These are phyloP conservation scores for Termitomyces sp. DNA, from an alignment of 768 basidiomycete species.

Conservation along the genomic window DNA sequence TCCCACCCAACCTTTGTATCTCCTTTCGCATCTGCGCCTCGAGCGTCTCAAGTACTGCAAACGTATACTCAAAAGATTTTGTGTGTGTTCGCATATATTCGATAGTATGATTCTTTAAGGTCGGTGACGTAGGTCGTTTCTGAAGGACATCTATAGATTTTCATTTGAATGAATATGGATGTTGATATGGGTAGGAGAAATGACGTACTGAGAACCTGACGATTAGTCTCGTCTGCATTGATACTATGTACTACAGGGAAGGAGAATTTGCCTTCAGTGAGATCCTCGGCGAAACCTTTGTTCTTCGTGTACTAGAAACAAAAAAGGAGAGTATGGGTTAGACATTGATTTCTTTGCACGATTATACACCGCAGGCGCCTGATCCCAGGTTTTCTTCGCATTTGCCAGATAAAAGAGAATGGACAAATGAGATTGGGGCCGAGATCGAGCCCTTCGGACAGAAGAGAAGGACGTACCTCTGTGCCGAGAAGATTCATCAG, in stretches of 20 bases:
- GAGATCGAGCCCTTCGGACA: neutral
- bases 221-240: slow-evolving; percentile 70
- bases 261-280: slow-evolving; percentile 96
- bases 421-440: neutral
- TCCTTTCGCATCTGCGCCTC: slow-evolving; percentile 68
- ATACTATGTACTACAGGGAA: slow-evolving; percentile 94
- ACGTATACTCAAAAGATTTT: slow-evolving; percentile 85
- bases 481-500: slow-evolving; percentile 91
- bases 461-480: slow-evolving; percentile 46
- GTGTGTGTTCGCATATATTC: slow-evolving; percentile 74
- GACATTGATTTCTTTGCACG: neutral
- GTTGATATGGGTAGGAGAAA: neutral
- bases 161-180: neutral
- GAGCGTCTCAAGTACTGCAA: slow-evolving; percentile 61
- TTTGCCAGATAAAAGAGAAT: neutral
- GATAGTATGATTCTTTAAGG: slow-evolving; percentile 79
- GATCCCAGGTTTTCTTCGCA: neutral
- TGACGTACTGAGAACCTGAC: slow-evolving; percentile 77
- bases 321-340: neutral
- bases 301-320: slow-evolving; percentile 68
- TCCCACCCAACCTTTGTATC: slow-evolving; percentile 46
- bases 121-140: slow-evolving; percentile 79
- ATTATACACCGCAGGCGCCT: neutral
- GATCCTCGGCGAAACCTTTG: slow-evolving; percentile 90
- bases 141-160: slow-evolving; percentile 72